Base-by-base conservation (phyloP, 768 basidiomycete species). In the Cubamyces lactineus region DNA sequence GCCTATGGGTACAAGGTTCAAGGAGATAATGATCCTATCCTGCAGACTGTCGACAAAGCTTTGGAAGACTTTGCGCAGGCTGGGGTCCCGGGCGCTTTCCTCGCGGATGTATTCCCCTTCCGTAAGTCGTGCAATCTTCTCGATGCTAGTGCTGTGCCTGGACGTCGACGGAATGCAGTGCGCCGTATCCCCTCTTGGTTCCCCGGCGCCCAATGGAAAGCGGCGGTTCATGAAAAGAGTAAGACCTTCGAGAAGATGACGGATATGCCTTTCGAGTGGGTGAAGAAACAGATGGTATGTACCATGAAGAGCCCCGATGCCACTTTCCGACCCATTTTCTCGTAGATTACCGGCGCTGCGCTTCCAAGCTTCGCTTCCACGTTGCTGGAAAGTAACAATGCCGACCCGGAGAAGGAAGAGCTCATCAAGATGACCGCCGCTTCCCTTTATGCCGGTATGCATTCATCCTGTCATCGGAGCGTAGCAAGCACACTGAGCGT, bases 181-280 rank as follows among this genome's bases (percentile, higher is more conserved):
- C 70, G 67, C 45, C 64, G 74, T 38, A 62, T 80, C 16, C 79
- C 79, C 4, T 47, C 72, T 2, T 80, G 79, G 79, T 60, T 78
- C 39, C 79, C 80, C 0, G 78, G 80, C 9, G 72, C 74, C 9
- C 70, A 70, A 0, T 77, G 78, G 50, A 72, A 76, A 60, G 66
- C 67, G 45, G 66, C 55, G 7, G 79, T 76, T 57, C 19, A 67
- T 64, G 71, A 57, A 59, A 59, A 72, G 73, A 54, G 63, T 60
- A 13, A 57, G 24, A 57, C 53, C 5, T 34, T 69, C 8, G 47
- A 58, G 6, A 39, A 45, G 8, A 71, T 72, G 68, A 47, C 40
- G 11, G 43, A 69, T 9, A 26, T 61, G 0, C 79, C 79, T 6
- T 77, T 75, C 47, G 65, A 61, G 0, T 73, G 66, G 53, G 73